Conservation (phyloP, 768 basidiomycete species). For the Tricholoma hemisulphureum region DNA sequence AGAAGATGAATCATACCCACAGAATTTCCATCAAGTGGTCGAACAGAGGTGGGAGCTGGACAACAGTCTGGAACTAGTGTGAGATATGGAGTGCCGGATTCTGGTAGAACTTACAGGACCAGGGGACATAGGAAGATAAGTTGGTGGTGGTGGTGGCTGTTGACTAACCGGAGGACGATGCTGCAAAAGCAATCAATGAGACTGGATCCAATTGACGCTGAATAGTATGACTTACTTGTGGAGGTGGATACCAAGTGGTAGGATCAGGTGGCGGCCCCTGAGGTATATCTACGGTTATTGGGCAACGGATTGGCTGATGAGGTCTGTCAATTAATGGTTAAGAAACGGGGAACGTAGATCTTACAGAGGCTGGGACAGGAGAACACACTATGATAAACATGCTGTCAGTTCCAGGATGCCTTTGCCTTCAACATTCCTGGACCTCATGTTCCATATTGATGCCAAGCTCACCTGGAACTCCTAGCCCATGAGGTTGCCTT, state of each 20-base stretch:
- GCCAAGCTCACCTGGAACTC: too few relatives aligned
- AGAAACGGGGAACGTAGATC: slow-evolving; percentile 5
- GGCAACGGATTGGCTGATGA: background rate
- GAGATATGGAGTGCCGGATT: slow-evolving; percentile 3
- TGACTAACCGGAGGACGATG: slow-evolving; percentile 19
- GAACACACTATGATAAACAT: background rate
- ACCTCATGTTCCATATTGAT: slow-evolving; percentile 4
- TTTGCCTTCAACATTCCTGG: background rate
- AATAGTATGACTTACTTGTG: too few relatives aligned
- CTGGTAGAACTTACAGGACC: slow-evolving; percentile 46
- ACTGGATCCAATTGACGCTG: too few relatives aligned
- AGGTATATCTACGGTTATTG: too few relatives aligned
- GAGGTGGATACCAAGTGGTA: too few relatives aligned
- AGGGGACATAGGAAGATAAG: slow-evolving; percentile 47
- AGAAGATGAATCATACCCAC: slow-evolving; percentile 42
- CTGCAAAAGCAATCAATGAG: too few relatives aligned
- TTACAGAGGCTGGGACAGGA: slow-evolving; percentile 25
- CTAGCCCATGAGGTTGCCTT: too few relatives aligned
- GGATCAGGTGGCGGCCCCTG: too few relatives aligned
- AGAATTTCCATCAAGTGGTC: slow-evolving; percentile 69
- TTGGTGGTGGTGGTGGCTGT: background rate
- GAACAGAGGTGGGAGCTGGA: slow-evolving; percentile 61
- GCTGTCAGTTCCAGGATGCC: slow-evolving; percentile 2
- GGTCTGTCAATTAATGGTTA: background rate
- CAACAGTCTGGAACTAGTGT: slow-evolving; percentile 44